Evolutionary conservation across 257 asterid genomes (phyloP).

Genomic region (Rubia yunnanensis): DNA sequence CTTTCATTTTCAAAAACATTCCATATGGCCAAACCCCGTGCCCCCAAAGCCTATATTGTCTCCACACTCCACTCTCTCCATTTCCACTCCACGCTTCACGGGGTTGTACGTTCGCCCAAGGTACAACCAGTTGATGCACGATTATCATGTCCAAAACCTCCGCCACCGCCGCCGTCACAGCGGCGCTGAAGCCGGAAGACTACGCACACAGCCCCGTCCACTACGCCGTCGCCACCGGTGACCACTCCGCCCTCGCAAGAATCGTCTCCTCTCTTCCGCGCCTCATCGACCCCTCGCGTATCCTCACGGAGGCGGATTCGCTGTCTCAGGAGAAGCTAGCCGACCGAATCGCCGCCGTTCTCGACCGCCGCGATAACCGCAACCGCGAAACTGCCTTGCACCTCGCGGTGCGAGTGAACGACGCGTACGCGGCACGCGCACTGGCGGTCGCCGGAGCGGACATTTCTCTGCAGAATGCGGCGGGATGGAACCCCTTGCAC

Average conservation of each 20-base stretch:
- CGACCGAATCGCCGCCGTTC: constrained; percentile 51
- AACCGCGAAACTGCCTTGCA: constrained; percentile 81
- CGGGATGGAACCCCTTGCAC: constrained; percentile 90
- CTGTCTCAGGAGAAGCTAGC: constrained; percentile 53
- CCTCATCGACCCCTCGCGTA: constrained; percentile 37
- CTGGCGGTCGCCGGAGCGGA: constrained; percentile 82
- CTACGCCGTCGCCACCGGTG: constrained; percentile 64
- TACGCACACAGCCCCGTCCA: constrained; percentile 72
- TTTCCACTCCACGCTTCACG: no score
- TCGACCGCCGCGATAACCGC: constrained; percentile 78
- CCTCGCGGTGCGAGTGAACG: constrained; percentile 85
- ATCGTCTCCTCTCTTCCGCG: constrained; percentile 52
- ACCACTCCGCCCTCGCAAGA: constrained; percentile 49
- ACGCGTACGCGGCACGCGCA: constrained; percentile 44
- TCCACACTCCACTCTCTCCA: neutral
- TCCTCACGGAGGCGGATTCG: constrained; percentile 56
- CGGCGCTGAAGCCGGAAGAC: constrained; percentile 59
- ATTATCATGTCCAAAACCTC: constrained; percentile 42
- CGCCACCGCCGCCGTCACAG: constrained; percentile 23
- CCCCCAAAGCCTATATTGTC: no score
- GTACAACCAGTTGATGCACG: constrained; percentile 5
- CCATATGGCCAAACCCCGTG: constrained; percentile 11
- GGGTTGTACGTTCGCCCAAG: no score
- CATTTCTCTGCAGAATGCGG: constrained; percentile 73
- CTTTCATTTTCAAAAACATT: constrained; percentile 20